Evolutionary conservation across 192 early-diverging fungal genomes (phyloP).

Genomic region (Rhizoclosmatium sp.): DNA sequence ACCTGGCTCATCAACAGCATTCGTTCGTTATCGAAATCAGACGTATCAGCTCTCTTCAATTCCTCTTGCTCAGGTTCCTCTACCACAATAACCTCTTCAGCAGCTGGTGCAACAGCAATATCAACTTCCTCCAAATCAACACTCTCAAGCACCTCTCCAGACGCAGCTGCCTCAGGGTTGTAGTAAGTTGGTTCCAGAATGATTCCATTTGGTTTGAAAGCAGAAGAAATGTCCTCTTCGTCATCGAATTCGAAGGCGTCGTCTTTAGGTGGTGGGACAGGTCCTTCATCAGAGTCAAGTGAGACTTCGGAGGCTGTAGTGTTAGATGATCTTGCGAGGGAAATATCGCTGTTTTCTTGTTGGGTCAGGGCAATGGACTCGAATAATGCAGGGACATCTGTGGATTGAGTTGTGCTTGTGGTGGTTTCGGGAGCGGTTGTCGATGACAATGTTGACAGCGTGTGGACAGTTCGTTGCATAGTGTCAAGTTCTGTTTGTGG

Average conservation of each 20-base stretch:
- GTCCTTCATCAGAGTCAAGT: no score
- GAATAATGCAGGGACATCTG: neutral
- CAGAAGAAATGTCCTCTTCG: neutral
- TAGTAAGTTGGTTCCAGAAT: neutral
- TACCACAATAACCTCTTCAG: neutral
- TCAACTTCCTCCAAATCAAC: neutral
- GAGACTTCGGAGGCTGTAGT: neutral
- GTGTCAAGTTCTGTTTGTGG: no score
- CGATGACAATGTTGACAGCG: no score
- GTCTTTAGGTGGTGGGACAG: neutral
- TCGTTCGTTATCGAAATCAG: conserved; percentile 30
- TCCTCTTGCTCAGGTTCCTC: neutral
- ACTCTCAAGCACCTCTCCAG: neutral
- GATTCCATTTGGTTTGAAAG: neutral
- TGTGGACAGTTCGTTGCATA: no score
- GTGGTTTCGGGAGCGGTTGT: no score
- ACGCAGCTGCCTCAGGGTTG: neutral
- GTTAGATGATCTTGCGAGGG: neutral
- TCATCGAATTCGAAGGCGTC: neutral
- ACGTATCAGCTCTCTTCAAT: neutral
- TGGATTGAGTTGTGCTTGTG: no score
- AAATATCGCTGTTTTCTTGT: neutral
- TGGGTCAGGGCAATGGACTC: neutral
- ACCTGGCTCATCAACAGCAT: conserved; percentile 31
- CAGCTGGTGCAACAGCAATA: neutral